A percentile compares a stretch with the other conserved stretches of the same genome.
Conservation (phyloP, 73 alveolate genomes). For the Tetrahymena elliotti region DNA sequence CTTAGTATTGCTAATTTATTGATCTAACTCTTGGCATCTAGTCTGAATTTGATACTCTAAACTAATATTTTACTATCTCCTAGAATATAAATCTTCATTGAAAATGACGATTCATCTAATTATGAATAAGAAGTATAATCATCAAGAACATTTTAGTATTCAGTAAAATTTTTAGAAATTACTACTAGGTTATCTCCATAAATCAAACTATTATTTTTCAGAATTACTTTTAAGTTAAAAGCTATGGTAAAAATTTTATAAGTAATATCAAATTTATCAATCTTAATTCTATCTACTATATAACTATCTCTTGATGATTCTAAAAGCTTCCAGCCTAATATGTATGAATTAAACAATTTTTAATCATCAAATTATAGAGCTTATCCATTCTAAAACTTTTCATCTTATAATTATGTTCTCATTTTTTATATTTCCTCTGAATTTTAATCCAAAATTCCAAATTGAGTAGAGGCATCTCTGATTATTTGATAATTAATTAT, state of each 20-base stretch:
- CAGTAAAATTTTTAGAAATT: background rate
- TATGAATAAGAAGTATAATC: background rate
- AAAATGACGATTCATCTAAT: background rate
- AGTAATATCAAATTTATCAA: too few species aligned
- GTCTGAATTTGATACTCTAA: background rate
- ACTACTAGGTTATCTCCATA: background rate
- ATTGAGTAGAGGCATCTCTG: background rate
- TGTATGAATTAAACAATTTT: background rate
- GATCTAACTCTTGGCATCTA: background rate
- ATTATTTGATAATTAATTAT: too few species aligned
- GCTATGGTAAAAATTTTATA: background rate
- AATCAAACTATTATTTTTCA: too few species aligned
- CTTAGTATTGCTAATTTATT: too few species aligned
- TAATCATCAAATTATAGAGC: background rate
- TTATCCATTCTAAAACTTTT: background rate
- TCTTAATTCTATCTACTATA: background rate
- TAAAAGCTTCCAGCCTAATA: background rate
- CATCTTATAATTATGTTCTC: background rate
- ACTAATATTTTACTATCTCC: background rate
- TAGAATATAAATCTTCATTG: too few species aligned
- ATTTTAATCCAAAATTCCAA: background rate
- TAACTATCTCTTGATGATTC: background rate
- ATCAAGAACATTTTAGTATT: background rate
- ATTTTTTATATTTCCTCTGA: background rate
- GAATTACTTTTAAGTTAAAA: background rate